Conservation (phyloP, 164 flowering plant species). For the Vitis cinerea region DNA sequence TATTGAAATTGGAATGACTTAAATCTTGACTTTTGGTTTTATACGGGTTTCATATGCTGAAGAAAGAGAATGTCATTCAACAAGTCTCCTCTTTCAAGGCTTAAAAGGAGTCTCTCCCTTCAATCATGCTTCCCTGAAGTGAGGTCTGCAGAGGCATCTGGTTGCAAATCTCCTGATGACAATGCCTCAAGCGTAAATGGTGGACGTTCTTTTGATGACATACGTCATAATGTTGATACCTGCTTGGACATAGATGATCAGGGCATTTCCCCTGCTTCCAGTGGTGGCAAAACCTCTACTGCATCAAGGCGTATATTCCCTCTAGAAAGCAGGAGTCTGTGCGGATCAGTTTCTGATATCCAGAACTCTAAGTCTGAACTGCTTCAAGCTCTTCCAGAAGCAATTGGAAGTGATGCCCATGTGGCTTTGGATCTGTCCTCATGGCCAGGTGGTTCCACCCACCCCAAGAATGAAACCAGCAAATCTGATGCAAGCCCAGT, state of each 20-base stretch:
- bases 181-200: neutral
- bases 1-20: too few species aligned
- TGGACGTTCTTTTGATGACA: neutral
- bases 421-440: neutral
- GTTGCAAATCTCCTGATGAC: neutral
- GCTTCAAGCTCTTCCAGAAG: neutral
- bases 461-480: neutral
- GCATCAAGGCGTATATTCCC: neutral
- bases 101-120: neutral
- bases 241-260: neutral
- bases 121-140: neutral
- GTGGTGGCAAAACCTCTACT: neutral
- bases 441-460: neutral
- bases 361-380: neutral
- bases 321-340: neutral
- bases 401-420: neutral
- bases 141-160: neutral
- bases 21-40: too few species aligned
- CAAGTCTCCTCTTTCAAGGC: neutral
- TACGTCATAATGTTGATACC: neutral
- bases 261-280: neutral
- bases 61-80: neutral
- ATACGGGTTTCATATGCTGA: neutral
- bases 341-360: neutral
- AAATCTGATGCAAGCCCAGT: neutral